Percentiles rank a stretch among this genome's conserved stretches.
phyloP scores from a whole-genome alignment of 2,329 filamentous ascomycete species.

The Camillea tinctor region DNA sequence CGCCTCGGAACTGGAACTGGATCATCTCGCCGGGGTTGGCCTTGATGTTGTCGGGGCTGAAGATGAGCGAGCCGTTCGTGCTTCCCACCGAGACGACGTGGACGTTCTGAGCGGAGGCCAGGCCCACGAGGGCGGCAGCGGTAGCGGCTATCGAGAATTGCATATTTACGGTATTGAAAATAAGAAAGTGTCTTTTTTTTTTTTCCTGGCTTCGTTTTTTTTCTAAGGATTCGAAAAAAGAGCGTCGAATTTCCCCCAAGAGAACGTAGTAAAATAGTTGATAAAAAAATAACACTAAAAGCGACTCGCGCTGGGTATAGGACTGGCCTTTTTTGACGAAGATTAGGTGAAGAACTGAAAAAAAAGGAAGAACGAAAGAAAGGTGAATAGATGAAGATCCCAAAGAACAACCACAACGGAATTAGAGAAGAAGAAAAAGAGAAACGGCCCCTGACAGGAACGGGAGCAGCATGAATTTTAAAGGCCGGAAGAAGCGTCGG shows the following conservation, averaged over 20 bases:
- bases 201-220: conserved; percentile 14
- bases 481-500: conserved; percentile 26
- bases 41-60: conserved; percentile 64
- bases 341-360: conserved; percentile 18
- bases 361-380: conserved; percentile 9
- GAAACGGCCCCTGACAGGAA: conserved; percentile 22
- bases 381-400: conserved; percentile 26
- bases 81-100: conserved; percentile 66
- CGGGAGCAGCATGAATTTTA: conserved; percentile 44
- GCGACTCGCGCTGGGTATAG: conserved; percentile 49
- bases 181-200: conserved; percentile 2
- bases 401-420: conserved; percentile 21
- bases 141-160: conserved; percentile 45
- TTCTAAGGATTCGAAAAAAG: conserved; percentile 9
- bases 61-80: conserved; percentile 56
- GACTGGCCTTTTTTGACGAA: conserved; percentile 49
- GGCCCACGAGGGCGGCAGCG: conserved; percentile 46
- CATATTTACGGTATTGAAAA: conserved; percentile 43
- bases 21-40: conserved; percentile 63
- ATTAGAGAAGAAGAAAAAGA: conserved; percentile 30
- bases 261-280: conserved; percentile 25
- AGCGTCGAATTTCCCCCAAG: conserved; percentile 15
- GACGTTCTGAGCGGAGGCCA: conserved; percentile 42
- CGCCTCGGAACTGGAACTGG: conserved; percentile 64
- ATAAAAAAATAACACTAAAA: conserved; percentile 25